Percentiles rank a stretch among this genome's conserved stretches.
These are phyloP conservation scores for Cetraspora pellucida DNA, from an alignment of 192 early-diverging fungal species.

Conservation along the genomic window DNA sequence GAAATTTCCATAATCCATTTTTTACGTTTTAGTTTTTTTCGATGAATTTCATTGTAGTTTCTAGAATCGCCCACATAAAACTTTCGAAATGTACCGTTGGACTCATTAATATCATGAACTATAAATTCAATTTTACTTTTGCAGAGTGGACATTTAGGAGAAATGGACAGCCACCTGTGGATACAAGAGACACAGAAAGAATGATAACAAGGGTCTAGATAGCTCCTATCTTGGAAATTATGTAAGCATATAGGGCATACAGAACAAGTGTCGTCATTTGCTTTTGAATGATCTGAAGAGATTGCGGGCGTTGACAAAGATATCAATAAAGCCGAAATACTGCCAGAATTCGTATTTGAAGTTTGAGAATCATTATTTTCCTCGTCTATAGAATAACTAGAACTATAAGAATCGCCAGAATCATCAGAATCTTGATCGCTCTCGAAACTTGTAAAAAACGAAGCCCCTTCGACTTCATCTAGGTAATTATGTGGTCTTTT, in stretches of 20 bases:
- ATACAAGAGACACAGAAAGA: slow-evolving; percentile 10
- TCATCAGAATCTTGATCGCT: too few relatives aligned
- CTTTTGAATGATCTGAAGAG: not conserved
- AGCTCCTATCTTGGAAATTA: not conserved
- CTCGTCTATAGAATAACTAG: too few relatives aligned
- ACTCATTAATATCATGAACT: not conserved
- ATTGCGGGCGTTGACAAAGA: not conserved
- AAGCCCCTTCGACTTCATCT: too few relatives aligned
- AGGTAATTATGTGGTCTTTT: too few relatives aligned
- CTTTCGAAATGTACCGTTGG: not conserved
- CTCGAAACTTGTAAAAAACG: too few relatives aligned
- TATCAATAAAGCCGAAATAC: too few relatives aligned
- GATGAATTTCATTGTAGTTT: not conserved
- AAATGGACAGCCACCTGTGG: not conserved
- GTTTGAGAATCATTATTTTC: too few relatives aligned
- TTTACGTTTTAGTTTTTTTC: not conserved
- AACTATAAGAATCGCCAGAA: too few relatives aligned
- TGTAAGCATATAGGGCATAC: slow-evolving; percentile 1
- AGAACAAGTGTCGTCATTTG: not conserved
- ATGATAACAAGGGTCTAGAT: slow-evolving; percentile 11
- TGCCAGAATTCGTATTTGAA: too few relatives aligned
- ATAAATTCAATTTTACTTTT: slow-evolving; percentile 3
- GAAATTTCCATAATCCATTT: slow-evolving; percentile 8
- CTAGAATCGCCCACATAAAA: not conserved
- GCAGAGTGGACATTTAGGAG: not conserved